Percentiles rank a stretch among this genome's conserved stretches.
These are phyloP conservation scores for Saturnispora ahearnii DNA, from an alignment of 805 yeast species.

Conservation along the genomic window DNA sequence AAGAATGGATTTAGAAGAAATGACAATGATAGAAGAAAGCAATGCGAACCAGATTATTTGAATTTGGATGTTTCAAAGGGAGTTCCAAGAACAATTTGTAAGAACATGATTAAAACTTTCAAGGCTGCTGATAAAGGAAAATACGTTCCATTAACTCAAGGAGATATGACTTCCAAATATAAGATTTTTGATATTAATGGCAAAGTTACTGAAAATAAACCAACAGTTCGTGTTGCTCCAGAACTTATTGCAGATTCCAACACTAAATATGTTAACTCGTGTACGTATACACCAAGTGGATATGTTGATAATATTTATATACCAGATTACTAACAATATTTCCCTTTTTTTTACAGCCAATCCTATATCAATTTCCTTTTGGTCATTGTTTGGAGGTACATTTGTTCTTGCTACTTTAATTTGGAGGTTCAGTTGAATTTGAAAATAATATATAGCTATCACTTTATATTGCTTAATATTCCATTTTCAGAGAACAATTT, in stretches of 20 bases:
- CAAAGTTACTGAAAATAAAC: constrained; percentile 15
- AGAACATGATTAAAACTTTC: constrained; percentile 8
- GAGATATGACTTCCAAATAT: constrained; percentile 34
- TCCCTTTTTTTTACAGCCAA: not conserved
- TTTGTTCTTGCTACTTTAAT: not conserved
- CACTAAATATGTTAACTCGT: not conserved
- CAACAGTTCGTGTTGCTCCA: constrained; percentile 22
- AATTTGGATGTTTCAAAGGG: constrained; percentile 36
- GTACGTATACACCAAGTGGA: not conserved
- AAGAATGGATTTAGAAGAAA: not conserved
- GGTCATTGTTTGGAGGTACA: not conserved
- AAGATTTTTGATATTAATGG: constrained; percentile 40
- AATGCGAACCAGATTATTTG: constrained; percentile 33
- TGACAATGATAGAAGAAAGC: constrained; percentile 8
- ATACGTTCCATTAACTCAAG: constrained; percentile 36
- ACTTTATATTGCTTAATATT: not conserved
- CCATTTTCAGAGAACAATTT: not conserved
- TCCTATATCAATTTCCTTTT: not conserved
- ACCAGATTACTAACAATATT: not conserved
- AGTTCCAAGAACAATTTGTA: constrained; percentile 36
- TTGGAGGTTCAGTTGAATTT: not conserved
- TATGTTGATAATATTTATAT: not conserved
- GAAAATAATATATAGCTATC: not conserved
- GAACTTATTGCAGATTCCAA: constrained; percentile 14
- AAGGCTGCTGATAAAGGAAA: constrained; percentile 33